phyloP scores from a whole-genome alignment of 257 asterid species.

The Ocimum tenuiflorum region DNA sequence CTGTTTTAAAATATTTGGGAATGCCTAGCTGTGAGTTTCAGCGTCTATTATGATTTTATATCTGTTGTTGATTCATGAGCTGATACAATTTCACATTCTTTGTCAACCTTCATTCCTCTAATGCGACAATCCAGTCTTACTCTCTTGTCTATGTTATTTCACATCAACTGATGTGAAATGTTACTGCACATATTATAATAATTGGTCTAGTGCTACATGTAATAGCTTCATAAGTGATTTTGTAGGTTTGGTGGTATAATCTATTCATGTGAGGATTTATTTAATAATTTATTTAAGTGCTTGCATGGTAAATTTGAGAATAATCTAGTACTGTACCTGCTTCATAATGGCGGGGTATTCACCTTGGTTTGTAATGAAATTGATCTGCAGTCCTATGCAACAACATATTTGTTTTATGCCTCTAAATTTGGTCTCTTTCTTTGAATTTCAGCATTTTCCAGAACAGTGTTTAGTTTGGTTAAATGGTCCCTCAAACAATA shows the following conservation, averaged over 20 bases:
- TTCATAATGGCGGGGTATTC: neutral
- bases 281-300: neutral
- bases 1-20: neutral
- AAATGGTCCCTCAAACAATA: neutral
- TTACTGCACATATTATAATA: neutral
- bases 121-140: neutral
- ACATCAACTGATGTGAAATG: neutral
- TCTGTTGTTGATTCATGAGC: slow-evolving; percentile 1
- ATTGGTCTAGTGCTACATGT: neutral
- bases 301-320: neutral
- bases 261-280: neutral
- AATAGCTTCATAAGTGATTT: neutral
- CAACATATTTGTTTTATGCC: neutral
- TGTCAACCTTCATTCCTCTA: neutral
- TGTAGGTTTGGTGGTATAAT: neutral
- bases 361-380: neutral
- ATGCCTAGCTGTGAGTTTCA: neutral
- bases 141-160: neutral
- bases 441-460: neutral
- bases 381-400: neutral
- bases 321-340: neutral
- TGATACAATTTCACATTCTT: too few relatives aligned
- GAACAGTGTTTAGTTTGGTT: neutral
- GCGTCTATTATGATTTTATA: neutral
- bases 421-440: neutral